Conservation (phyloP, 257 asterid genomes). For the Thymus mandschuricus region DNA sequence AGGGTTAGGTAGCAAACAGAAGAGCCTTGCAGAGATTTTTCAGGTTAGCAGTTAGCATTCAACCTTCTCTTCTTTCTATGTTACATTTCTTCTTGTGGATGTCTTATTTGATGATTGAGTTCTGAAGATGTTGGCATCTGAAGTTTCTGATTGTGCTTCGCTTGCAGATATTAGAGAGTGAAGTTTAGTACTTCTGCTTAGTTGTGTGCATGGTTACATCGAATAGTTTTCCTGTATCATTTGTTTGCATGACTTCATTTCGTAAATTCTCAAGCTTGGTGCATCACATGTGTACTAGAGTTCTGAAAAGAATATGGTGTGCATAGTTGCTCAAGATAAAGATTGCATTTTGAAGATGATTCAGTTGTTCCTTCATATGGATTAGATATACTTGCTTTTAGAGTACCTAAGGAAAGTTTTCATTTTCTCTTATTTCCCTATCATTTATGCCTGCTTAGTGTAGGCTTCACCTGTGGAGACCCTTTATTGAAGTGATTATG, state of each 20-base stretch:
- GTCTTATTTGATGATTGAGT: slow-evolving; percentile 1
- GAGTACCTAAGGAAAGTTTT: background rate
- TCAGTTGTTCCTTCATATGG: background rate
- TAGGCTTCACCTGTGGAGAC: background rate
- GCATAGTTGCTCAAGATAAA: background rate
- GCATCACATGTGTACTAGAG: background rate
- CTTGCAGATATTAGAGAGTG: slow-evolving; percentile 15
- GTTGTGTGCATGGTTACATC: slow-evolving; percentile 6
- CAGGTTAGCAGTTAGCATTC: slow-evolving; percentile 55
- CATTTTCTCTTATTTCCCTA: background rate
- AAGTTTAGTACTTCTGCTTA: background rate
- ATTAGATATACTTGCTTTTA: background rate
- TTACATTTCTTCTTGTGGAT: slow-evolving; percentile 1
- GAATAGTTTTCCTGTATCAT: slow-evolving; percentile 8
- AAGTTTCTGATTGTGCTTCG: slow-evolving; percentile 10
- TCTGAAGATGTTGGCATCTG: background rate
- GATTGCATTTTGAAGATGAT: slow-evolving; percentile 6
- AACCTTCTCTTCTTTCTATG: background rate
- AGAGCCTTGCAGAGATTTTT: slow-evolving; percentile 82
- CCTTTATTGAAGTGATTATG: slow-evolving; percentile 5
- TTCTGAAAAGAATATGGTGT: background rate
- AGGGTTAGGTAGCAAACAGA: slow-evolving; percentile 82
- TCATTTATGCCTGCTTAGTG: background rate
- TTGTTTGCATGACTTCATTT: slow-evolving; percentile 1
- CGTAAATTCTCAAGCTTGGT: background rate